A percentile compares a stretch with the other conserved stretches of the same genome.
phyloP scores from a whole-genome alignment of 1,284 basidiomycete genomes.

The Blastosporella zonata region DNA sequence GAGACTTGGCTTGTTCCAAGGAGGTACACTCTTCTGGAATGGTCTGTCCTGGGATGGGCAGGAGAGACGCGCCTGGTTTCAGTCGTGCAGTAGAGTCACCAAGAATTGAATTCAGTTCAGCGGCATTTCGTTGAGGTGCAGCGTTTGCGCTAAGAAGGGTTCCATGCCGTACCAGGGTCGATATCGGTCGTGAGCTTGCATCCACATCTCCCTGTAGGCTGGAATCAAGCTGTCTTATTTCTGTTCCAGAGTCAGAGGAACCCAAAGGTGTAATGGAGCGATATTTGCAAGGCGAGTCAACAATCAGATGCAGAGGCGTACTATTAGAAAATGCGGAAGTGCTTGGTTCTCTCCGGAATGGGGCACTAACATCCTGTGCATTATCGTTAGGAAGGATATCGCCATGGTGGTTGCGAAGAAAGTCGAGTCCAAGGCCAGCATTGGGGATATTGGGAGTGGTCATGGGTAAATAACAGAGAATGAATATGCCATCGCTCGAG shows the following conservation, averaged over 20 bases:
- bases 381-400: background rate
- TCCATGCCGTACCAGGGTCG: conserved; percentile 41
- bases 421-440: conserved; percentile 6
- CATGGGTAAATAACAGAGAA: background rate
- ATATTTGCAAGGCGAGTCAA: background rate
- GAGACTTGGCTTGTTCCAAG: conserved; percentile 64
- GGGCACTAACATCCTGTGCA: background rate
- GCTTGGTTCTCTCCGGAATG: background rate
- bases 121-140: conserved; percentile 44
- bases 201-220: background rate
- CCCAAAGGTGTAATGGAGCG: background rate
- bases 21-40: conserved; percentile 21
- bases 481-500: no score
- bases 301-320: background rate
- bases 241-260: background rate
- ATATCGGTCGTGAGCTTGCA: conserved; percentile 18
- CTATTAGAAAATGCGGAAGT: background rate
- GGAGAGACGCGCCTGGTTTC: conserved; percentile 48
- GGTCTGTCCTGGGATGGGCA: conserved; percentile 27
- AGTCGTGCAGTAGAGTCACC: conserved; percentile 57
- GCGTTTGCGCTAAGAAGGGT: conserved; percentile 50
- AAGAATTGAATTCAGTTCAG: conserved; percentile 57
- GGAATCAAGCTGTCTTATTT: conserved; percentile 7
- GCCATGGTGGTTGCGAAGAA: background rate
- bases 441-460: background rate